Evolutionary conservation across 306 rosid genomes (phyloP).

Genomic region (Vigna unguiculata): DNA sequence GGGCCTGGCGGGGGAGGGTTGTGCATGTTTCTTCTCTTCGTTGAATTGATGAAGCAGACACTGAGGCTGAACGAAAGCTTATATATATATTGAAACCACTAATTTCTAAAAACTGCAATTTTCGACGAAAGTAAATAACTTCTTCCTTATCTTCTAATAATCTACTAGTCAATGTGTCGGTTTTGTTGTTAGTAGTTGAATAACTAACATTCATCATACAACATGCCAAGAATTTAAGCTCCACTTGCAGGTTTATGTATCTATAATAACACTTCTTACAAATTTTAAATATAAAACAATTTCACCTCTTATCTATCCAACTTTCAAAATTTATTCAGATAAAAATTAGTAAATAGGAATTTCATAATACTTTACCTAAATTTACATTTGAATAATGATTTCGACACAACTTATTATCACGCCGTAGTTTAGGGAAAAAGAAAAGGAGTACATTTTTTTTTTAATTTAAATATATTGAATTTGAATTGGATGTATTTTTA

Average conservation of each 20-base stretch:
- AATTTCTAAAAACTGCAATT: not conserved
- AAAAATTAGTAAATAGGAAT: too few relatives aligned
- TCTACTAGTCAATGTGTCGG: constrained; percentile 29
- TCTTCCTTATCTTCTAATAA: not conserved
- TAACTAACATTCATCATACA: constrained; percentile 42
- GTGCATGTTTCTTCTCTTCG: constrained; percentile 43
- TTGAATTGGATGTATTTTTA: too few relatives aligned
- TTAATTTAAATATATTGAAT: too few relatives aligned
- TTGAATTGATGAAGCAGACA: not conserved
- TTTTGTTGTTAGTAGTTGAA: constrained; percentile 6
- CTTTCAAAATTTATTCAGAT: too few relatives aligned
- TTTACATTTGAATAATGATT: too few relatives aligned
- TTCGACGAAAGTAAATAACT: not conserved
- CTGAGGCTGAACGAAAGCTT: not conserved
- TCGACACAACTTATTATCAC: too few relatives aligned
- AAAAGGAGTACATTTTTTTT: too few relatives aligned
- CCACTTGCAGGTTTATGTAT: not conserved
- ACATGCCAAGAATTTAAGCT: not conserved
- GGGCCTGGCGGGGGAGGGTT: constrained; percentile 62
- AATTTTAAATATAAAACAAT: not conserved
- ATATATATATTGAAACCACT: not conserved
- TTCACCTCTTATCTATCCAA: too few relatives aligned
- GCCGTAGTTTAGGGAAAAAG: too few relatives aligned
- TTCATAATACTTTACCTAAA: too few relatives aligned
- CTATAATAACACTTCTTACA: not conserved